Base-by-base conservation (phyloP, 2,329 filamentous ascomycete species). In the Neonectria punicea region DNA sequence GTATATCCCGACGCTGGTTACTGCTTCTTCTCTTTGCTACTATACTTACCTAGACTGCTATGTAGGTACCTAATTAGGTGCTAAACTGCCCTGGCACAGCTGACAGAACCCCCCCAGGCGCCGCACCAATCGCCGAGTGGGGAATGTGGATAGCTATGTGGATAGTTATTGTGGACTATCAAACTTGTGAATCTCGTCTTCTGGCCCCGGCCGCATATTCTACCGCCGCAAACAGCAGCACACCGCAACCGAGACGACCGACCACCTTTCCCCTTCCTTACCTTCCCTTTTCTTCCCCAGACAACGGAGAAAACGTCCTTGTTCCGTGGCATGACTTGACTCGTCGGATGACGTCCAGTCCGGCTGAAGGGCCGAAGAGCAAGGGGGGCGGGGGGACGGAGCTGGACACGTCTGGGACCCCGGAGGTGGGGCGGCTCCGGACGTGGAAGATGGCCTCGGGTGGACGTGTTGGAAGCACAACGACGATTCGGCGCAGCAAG, bases 331-430 rank as follows among this genome's bases (percentile, higher is more conserved):
- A 60, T 65, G 64, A 66, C 70, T 65, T 59, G 64, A 66, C 70
- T 65, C 57, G 53, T 67, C 65, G 69, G 59, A 70, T 68, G 70
- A 71, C 63, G 57, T 73, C 43, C 41, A 32, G 58, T 28, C 49
- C 46, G 61, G 58, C 58, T 63, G 61, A 65, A 41, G 53, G 53
- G 50, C 36, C 22, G 8, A 44, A 46, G 39, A 25, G 14, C n/a
- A 30, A 11, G 49, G 20, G 20, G 49, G 18, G 46, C 22, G 30
- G 30, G n/a, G 16, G 13, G 43, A 30, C 49, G 58, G 30, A 16
- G 49, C 20, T 53, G 49, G 49, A 30, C 39, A 20, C 18, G 39
- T 25, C n/a, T 43, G 39, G n/a, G 39, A 20, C 5, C 14, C 58
- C 58, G 39, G 57, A 43, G 39, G 30, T 60, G 58, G 58, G 47